Evolutionary conservation across 257 asterid genomes (phyloP), one percentile per base, ranked within the genome.

Genomic region (Penstemon davidsonii): DNA sequence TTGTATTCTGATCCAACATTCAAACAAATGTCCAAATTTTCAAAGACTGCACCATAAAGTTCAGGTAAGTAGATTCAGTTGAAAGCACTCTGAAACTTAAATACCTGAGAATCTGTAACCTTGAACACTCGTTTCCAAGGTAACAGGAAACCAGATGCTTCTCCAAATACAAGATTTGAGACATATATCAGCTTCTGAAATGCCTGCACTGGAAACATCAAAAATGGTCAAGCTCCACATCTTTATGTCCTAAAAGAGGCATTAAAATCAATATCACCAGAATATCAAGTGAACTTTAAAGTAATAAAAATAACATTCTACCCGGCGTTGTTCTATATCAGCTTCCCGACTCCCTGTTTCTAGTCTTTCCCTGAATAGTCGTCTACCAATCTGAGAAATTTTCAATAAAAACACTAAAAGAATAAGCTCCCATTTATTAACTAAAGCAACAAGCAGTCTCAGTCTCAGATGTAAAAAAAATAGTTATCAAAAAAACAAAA

Each of bases 111-210:
- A 77, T 91, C 95, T 36, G 98, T 85, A 71, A 84, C 89, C 85
- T 86, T 94, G 82, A 94, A 91, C 70, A 94, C 86, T 41, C 99
- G 96, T 83, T 94, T 94, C 99, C 99, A 94, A 68, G 99, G 99
- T 81, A 94, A 79, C 74, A 94, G 87, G 80, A 94, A 94, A n/a
- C 88, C 84, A 58, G 98, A 83, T 49, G 99, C 96, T 56, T 87
- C 93, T 69, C 99, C 96, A 85, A 94, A 94, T 37, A 91, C 96
- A 64, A 91, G 96, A 81, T 83, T 87, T 12, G 99, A 94, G 66
- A 91, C 93, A 56, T 94, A 94, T 57, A 94, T 86, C 60, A 94
- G 80, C 90, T 88, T 94, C 96, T 94, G 99, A 83, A 94, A 94
- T 78, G 99, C 98, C 99, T 94, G 96, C 91, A 82, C 84, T 81